Evolutionary conservation across 1,139 yeast species (phyloP), one percentile per base, ranked within the genome.

Genomic region (Komagataea norvegica): DNA sequence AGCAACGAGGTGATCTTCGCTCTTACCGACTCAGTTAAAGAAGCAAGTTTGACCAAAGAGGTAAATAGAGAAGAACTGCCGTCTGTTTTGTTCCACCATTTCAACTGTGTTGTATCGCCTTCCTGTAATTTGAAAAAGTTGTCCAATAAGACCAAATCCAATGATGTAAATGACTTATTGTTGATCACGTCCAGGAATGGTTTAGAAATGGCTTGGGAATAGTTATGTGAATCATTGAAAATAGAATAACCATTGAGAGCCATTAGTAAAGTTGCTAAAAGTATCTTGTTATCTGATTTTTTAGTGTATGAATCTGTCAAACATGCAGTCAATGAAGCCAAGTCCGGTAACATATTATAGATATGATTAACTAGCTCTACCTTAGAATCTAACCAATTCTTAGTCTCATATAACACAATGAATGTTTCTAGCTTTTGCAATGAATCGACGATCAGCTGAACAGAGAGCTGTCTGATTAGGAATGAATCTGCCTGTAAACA

Each of bases 71-170:
- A 76, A 42, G 66, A 63, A 3, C 60, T 58, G 2, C 56, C 52
- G 4, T 61, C 62, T 4, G 68, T 59, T 19, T 68, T 58, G 45
- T 71, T 77, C 72, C 84, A 80, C 89, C 91, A 84, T 69, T 82
- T 81, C 18, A 61, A 52, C 40, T 67, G 65, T 6, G 62, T 44
- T 9, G 57, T 57, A 33, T 57, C 61, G 31, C 60, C 57, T 37
- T 61, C 63, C 46, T 67, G 70, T 18, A 61, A 51, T 31, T 62
- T 61, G 40, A 65, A 54, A 41, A 59, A 64, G 32, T 57, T 65
- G 45, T 79, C 81, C 33, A 81, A 59, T 18, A 78, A 58, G 0
- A 74, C 65, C 47, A 80, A 60, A 42, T 79, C 83, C 29, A 71
- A 62, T 30, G 76, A 74, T 4, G 65, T 53, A 34, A 70, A 65